Percentiles rank a stretch among this genome's conserved stretches.
These are phyloP conservation scores for Lentinus tigrinus DNA, from an alignment of 768 basidiomycete species.

Conservation along the genomic window DNA sequence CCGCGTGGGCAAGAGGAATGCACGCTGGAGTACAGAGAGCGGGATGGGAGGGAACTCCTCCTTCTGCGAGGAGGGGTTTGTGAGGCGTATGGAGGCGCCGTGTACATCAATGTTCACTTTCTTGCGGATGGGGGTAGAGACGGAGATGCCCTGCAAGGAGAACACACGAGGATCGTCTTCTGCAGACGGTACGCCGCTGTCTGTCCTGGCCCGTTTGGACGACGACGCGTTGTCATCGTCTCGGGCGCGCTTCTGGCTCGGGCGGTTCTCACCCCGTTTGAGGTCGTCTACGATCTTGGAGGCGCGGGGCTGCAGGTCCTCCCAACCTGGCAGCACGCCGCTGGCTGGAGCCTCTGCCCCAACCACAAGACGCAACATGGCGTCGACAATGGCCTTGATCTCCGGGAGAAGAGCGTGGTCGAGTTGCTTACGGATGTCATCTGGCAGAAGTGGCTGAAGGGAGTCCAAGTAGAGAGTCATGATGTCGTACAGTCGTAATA, in stretches of 20 bases:
- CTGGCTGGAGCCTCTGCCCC: slow-evolving; percentile 7
- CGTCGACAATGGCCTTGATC: slow-evolving; percentile 1
- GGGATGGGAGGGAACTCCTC: slow-evolving; percentile 49
- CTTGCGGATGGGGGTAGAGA: slow-evolving; percentile 74
- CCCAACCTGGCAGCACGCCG: slow-evolving; percentile 4
- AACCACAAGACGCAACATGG: slow-evolving; percentile 9
- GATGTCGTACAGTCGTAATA: neutral
- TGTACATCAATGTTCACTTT: slow-evolving; percentile 68
- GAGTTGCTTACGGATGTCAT: slow-evolving; percentile 4
- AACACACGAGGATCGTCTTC: slow-evolving; percentile 46
- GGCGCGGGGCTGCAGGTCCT: slow-evolving; percentile 5
- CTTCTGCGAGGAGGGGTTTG: slow-evolving; percentile 46
- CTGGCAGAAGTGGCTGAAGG: slow-evolving; percentile 8
- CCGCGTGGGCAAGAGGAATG: slow-evolving; percentile 73
- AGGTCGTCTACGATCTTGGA: slow-evolving; percentile 9
- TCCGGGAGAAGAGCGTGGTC: slow-evolving; percentile 10
- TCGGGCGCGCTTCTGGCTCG: slow-evolving; percentile 10
- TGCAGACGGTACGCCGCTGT: neutral
- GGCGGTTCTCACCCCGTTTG: slow-evolving; percentile 6
- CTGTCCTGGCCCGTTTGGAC: slow-evolving; percentile 5
- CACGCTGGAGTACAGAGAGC: slow-evolving; percentile 49
- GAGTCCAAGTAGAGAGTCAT: slow-evolving; percentile 14
- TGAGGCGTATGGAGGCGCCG: slow-evolving; percentile 48
- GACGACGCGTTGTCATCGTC: slow-evolving; percentile 6
- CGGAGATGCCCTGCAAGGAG: slow-evolving; percentile 63